phyloP scores from a whole-genome alignment of 73 alveolate species.

The Paramecium sonneborni region DNA sequence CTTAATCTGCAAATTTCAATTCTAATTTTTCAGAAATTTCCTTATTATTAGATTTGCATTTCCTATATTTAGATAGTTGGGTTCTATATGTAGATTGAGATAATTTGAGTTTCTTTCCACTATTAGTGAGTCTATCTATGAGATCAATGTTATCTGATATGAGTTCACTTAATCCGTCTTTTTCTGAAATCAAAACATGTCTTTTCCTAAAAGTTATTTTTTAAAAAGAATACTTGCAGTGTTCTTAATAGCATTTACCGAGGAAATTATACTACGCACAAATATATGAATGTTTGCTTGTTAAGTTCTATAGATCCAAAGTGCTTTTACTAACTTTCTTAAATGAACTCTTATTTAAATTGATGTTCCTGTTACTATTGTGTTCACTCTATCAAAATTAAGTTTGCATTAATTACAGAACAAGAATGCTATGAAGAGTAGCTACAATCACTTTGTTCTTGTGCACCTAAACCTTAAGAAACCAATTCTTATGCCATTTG shows the following conservation, averaged over 20 bases:
- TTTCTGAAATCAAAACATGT: not conserved
- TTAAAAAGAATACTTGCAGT: not conserved
- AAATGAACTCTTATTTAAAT: not conserved
- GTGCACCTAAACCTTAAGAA: not conserved
- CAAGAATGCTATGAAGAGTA: not conserved
- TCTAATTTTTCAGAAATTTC: not conserved
- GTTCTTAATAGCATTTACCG: not conserved
- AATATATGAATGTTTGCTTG: not conserved
- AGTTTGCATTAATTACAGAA: not conserved
- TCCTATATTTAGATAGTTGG: not conserved
- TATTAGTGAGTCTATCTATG: not conserved
- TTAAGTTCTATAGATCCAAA: not conserved
- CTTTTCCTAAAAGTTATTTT: not conserved
- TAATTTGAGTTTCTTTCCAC: conserved; percentile 19
- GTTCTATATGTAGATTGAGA: not conserved
- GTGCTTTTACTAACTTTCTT: not conserved
- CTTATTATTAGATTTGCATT: not conserved
- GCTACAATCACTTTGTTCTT: not conserved
- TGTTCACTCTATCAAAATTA: not conserved
- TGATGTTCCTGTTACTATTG: not conserved
- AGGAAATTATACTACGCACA: not conserved
- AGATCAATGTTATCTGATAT: not conserved
- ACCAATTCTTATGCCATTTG: not conserved
- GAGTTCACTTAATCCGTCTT: conserved; percentile 36
- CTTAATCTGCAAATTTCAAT: not conserved